Base-by-base conservation (phyloP, 495 filamentous ascomycete species). In the Penicillium canariense region DNA sequence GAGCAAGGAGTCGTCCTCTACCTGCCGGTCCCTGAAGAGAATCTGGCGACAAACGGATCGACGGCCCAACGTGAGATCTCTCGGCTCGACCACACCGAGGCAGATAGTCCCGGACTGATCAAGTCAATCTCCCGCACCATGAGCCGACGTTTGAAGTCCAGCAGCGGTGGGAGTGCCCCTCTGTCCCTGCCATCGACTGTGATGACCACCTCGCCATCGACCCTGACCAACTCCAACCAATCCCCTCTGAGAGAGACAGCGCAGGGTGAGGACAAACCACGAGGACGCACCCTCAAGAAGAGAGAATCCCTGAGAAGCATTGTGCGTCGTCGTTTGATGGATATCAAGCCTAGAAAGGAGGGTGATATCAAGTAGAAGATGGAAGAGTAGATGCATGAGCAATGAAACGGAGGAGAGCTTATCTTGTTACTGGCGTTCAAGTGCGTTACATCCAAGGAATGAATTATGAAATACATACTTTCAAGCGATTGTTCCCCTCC, bases 1-100 rank as follows among this genome's bases (percentile, higher is more conserved):
- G 70, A 78, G 0, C 77, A 88, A 26, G 90, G 91, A 0, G 71
- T 89, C 15, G 65, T 96, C 31, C 80, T 86, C 34, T 96, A 89
- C 62, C 65, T 81, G n/a, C 72, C 85, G 5, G 79, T 87, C 3
- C 60, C 75, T 0, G 89, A 93, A 54, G 86, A 88, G 35, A 82
- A 88, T 50, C 53, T 91, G 27, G 89, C 88, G 0, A 81, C 72
- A n/a, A 81, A 84, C 43, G 86, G 88, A 11, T 81, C 73, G 46
- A 94, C 89, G 0, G 71, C 88, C 18, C 76, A 81, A 34, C 82
- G 81, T n/a, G 83, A 88, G 64, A 83, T 89, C 36, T 78, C 88
- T 36, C 80, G 82, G 30, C 56, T 85, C 26, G 80, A 80, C 56
- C 78, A 69, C 26, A 59, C 65, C 22, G 63, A 67, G 2, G 72